These are phyloP conservation scores for Isoetes taiwanensis DNA, from an alignment of 75 land plant species.

Conservation along the genomic window DNA sequence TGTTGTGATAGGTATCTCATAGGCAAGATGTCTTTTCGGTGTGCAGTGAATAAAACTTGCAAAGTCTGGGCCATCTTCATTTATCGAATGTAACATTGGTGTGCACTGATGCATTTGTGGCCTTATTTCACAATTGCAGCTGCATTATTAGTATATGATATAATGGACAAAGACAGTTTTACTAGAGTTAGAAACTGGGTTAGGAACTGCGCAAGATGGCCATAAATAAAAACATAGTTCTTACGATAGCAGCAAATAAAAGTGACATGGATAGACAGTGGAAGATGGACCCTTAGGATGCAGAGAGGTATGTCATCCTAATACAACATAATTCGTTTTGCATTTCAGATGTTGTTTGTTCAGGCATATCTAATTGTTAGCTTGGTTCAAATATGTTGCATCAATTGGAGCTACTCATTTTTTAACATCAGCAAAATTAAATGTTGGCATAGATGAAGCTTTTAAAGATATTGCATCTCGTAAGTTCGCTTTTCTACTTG, in stretches of 20 bases:
- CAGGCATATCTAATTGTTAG: not conserved
- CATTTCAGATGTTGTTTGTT: not conserved
- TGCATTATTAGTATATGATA: constrained; percentile 36
- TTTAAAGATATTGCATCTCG: constrained; percentile 34
- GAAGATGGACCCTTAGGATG: constrained; percentile 27
- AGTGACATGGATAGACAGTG: constrained; percentile 35
- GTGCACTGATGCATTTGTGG: no score
- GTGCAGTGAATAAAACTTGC: no score
- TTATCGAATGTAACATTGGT: no score
- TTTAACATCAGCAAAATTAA: constrained; percentile 37
- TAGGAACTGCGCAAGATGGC: constrained; percentile 46
- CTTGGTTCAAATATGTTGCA: constrained; percentile 27
- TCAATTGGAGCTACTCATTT: constrained; percentile 42
- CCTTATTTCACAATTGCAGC: no score
- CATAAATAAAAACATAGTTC: constrained; percentile 27
- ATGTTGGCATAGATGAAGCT: constrained; percentile 37
- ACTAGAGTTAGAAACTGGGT: constrained; percentile 43
- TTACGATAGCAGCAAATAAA: constrained; percentile 41
- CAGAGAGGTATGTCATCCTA: constrained; percentile 22
- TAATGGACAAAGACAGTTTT: constrained; percentile 41
- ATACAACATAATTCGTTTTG: not conserved
- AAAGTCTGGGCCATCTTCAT: no score
- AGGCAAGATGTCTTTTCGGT: no score
- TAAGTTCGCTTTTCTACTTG: constrained; percentile 15
- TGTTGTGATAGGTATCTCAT: no score